Conservation (phyloP, 208 protist species). For the Herpetomonas samuelpessoai region DNA sequence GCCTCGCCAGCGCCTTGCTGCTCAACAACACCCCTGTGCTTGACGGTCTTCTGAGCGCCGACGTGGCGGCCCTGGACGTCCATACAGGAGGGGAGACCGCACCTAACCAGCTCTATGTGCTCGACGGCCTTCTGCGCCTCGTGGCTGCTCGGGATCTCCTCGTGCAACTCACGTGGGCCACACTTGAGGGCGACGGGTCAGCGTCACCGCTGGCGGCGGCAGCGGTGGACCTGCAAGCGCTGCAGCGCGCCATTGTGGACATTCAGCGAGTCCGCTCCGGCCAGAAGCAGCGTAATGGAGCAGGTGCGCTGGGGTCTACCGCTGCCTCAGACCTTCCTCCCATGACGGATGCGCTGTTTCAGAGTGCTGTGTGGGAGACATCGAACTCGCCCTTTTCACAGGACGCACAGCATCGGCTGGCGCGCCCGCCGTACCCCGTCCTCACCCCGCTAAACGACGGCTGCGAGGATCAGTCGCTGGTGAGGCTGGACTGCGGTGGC, state of each 20-base stretch:
- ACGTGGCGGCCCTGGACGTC: conserved; percentile 6
- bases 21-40: conserved; percentile 50
- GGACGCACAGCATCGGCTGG: background rate
- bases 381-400: background rate
- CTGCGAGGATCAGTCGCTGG: background rate
- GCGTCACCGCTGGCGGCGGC: background rate
- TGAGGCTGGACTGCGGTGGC: background rate
- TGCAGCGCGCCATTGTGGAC: background rate
- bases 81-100: too few relatives aligned
- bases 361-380: background rate
- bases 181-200: conserved; percentile 1
- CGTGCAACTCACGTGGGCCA: conserved; percentile 34
- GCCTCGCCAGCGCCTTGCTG: conserved; percentile 25
- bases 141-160: conserved; percentile 52
- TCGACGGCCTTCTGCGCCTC: conserved; percentile 73
- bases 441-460: background rate
- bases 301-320: background rate
- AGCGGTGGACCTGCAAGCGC: background rate
- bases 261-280: background rate
- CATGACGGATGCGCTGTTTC: background rate
- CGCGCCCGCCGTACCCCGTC: background rate
- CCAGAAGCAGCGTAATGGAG: too few relatives aligned
- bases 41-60: conserved; percentile 42
- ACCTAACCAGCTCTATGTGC: conserved; percentile 31
- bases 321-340: too few relatives aligned